phyloP scores from a whole-genome alignment of 352 stramenopile genomes.

The Phytophthora citrophthora region DNA sequence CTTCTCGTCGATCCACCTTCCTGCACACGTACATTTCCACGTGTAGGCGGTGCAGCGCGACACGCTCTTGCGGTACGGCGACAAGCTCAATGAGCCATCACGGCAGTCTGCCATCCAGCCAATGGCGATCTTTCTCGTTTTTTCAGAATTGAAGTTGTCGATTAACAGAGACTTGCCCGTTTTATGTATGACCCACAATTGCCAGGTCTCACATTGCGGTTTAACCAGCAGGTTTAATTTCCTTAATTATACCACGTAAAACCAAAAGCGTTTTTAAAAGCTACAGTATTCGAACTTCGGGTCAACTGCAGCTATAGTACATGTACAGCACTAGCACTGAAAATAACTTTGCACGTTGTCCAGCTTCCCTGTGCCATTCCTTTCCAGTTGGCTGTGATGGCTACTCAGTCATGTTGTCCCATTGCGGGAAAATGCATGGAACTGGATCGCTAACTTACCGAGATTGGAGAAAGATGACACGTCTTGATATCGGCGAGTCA shows the following conservation, averaged over 20 bases:
- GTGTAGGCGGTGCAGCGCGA: neutral
- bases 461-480: conserved; percentile 11
- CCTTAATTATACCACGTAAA: too few species aligned
- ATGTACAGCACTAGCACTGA: neutral
- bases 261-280: too few species aligned
- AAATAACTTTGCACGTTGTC: neutral
- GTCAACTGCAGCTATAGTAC: neutral
- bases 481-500: conserved; percentile 19
- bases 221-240: neutral
- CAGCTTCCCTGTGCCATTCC: neutral
- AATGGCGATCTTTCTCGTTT: conserved; percentile 4
- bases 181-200: conserved; percentile 14
- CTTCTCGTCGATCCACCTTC: too few species aligned
- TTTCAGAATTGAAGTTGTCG: conserved; percentile 15
- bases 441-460: neutral
- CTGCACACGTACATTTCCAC: too few species aligned
- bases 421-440: conserved; percentile 8
- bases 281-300: too few species aligned
- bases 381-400: neutral
- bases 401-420: neutral
- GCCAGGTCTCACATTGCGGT: neutral
- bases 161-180: conserved; percentile 16
- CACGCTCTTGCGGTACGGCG: neutral
- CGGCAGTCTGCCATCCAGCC: neutral
- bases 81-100: neutral